Evolutionary conservation across 1,284 basidiomycete species (phyloP).

Genomic region (Vanrija humicola): DNA sequence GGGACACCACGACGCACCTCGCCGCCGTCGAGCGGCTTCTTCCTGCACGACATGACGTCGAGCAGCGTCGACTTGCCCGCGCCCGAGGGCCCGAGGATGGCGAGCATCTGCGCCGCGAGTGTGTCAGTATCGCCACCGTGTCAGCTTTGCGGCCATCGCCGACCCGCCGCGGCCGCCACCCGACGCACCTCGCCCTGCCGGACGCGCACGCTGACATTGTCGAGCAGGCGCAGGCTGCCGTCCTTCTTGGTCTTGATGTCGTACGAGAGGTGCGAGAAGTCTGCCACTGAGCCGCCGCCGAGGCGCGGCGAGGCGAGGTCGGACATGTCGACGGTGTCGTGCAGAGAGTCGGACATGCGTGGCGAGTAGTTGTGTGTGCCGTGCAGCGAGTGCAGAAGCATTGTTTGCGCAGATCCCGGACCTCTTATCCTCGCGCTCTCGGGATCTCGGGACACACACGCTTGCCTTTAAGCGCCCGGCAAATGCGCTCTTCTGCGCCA

Average conservation of each 20-base stretch:
- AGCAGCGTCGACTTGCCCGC: conserved; percentile 48
- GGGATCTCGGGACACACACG: no score
- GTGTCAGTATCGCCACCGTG: neutral
- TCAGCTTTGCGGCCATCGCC: no score
- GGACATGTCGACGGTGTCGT: neutral
- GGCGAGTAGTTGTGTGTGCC: no score
- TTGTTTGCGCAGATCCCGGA: no score
- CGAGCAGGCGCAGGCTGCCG: conserved; percentile 8
- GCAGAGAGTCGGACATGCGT: no score
- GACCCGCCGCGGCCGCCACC: neutral
- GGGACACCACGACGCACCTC: conserved; percentile 1
- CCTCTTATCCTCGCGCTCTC: no score
- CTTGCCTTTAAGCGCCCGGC: no score
- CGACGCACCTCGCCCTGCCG: conserved; percentile 7
- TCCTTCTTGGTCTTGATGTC: conserved; percentile 18
- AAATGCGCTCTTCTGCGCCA: no score
- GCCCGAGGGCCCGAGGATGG: conserved; percentile 16
- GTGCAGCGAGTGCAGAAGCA: no score
- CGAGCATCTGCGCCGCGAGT: conserved; percentile 10
- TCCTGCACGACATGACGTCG: conserved; percentile 43
- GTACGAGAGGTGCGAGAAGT: conserved; percentile 11
- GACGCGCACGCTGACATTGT: conserved; percentile 13
- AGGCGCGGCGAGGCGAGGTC: neutral
- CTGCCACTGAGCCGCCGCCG: neutral
- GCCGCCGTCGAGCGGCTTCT: conserved; percentile 16